phyloP scores from a whole-genome alignment of 345 rosid genomes.

The Rhizophora mangle region DNA sequence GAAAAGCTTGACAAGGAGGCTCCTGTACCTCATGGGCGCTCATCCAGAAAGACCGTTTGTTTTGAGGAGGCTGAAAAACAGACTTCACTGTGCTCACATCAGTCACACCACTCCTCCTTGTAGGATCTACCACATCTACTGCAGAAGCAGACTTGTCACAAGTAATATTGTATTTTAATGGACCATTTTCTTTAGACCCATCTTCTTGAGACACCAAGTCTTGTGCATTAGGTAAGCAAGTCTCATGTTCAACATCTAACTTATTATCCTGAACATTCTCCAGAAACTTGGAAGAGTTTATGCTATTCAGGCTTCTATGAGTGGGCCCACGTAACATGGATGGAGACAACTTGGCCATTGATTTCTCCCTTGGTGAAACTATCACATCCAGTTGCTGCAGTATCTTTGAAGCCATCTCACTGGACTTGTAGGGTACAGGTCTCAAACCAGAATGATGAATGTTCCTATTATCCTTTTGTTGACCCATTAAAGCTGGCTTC shows the following conservation, averaged over 20 bases:
- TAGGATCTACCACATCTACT: conserved; percentile 30
- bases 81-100: conserved; percentile 32
- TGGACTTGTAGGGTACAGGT: conserved; percentile 68
- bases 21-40: conserved; percentile 71
- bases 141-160: conserved; percentile 31
- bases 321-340: conserved; percentile 75
- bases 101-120: conserved; percentile 28
- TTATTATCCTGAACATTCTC: conserved; percentile 43
- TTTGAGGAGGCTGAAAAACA: conserved; percentile 31
- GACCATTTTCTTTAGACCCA: conserved; percentile 19
- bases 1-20: background rate
- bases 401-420: conserved; percentile 76
- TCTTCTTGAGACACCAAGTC: conserved; percentile 35
- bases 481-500: conserved; percentile 26
- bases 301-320: conserved; percentile 68
- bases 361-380: conserved; percentile 57
- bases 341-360: conserved; percentile 69
- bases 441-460: conserved; percentile 41
- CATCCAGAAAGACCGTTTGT: conserved; percentile 63
- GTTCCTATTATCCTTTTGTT: conserved; percentile 32
- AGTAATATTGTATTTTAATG: conserved; percentile 14
- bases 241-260: conserved; percentile 23
- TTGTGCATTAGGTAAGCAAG: conserved; percentile 25
- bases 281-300: conserved; percentile 49
- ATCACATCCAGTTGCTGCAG: conserved; percentile 65